Evolutionary conservation across 2,329 filamentous ascomycete genomes (phyloP), one percentile per base, ranked within the genome.

Genomic region (Aspergillus unguis): DNA sequence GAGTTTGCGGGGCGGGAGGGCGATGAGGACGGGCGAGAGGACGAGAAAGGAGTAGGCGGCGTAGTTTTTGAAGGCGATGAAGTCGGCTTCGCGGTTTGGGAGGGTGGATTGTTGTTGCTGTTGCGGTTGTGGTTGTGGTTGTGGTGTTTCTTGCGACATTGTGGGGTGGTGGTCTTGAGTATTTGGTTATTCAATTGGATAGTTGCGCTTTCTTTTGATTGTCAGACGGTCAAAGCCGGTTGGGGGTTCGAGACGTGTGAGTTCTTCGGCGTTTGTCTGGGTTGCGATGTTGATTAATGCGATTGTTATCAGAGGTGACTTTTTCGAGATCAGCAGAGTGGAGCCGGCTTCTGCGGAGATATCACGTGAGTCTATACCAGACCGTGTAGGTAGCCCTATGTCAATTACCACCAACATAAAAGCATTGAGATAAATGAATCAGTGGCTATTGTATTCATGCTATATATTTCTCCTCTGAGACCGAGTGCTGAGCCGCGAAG

Each of bases 31-130:
- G 1, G 69, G 69, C 0, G 68, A 62, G 29, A 61, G 65, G 50
- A 71, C 36, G 29, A 73, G 60, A 58, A 75, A 72, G 26, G 66
- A 67, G 27, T 66, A 57, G n/a, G 71, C 69, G 27, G 71, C 63
- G 56, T 71, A 71, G 56, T 64, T 65, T 54, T 75, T 75, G 65
- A 74, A 73, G 50, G 63, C 66, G 35, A 66, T 45, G 58, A 68
- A 75, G 57, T 75, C 72, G 46, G 64, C 67, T 55, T 65, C 61
- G 46, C 71, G 67, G 42, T 46, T 44, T 48, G 48, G 5, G 36
- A 23, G 2, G 9, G 29, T 6, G 6, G 44, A 17, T 28, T 31
- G 40, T 37, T 25, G 26, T 17, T 2, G 28, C 32, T 40, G 33
- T 5, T 29, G 25, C 2, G 33, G 28, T 9, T 28, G 27, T 5